Conservation (phyloP, 768 basidiomycete species). For the Stropharia rugosoannulata region DNA sequence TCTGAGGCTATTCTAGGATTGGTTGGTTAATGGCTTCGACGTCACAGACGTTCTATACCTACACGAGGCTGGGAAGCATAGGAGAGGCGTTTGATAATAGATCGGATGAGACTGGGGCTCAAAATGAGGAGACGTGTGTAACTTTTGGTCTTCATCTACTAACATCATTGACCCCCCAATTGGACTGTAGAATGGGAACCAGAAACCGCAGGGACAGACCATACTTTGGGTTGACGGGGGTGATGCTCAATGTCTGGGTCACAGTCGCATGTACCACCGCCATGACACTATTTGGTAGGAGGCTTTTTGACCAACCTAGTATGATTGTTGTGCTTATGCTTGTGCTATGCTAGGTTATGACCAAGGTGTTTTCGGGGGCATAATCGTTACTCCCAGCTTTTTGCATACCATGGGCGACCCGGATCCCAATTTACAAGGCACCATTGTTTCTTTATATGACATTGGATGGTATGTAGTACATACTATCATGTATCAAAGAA, state of each 20-base stretch:
- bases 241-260: conserved; percentile 43
- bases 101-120: not conserved
- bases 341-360: conserved; percentile 37
- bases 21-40: conserved; percentile 6
- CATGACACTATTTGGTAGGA: conserved; percentile 49
- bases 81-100: too few relatives aligned
- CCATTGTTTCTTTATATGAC: conserved; percentile 51
- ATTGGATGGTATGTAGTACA: conserved; percentile 39
- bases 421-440: conserved; percentile 41
- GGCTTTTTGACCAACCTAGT: not conserved
- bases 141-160: not conserved
- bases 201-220: conserved; percentile 15
- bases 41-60: conserved; percentile 10
- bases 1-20: not conserved
- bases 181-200: not conserved
- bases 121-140: not conserved
- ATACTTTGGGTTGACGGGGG: conserved; percentile 45
- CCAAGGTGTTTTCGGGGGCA: conserved; percentile 53
- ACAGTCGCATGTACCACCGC: conserved; percentile 51
- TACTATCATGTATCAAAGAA: not conserved
- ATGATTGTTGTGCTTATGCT: not conserved
- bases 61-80: conserved; percentile 7
- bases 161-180: not conserved
- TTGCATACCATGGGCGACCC: conserved; percentile 48
- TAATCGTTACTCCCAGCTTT: conserved; percentile 47